Evolutionary conservation across 2,329 filamentous ascomycete genomes (phyloP).

Genomic region (Metarhizium humberi): DNA sequence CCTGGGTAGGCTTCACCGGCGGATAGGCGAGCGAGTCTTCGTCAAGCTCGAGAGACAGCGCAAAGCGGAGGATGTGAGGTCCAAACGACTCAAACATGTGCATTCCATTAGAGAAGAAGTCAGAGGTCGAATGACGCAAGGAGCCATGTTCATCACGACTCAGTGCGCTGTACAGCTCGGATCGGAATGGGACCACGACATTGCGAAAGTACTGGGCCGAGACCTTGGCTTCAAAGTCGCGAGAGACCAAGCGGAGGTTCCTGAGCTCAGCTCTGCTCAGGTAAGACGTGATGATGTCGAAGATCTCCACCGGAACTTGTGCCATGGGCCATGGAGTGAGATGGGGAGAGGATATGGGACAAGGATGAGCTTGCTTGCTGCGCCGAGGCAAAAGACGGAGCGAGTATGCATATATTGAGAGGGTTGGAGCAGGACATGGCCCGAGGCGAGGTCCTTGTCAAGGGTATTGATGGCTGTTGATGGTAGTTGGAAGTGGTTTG

Average conservation of each 20-base stretch:
- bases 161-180: conserved; percentile 45
- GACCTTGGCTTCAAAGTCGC: conserved; percentile 46
- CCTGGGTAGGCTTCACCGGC: conserved; percentile 45
- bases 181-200: conserved; percentile 56
- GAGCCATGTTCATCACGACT: conserved; percentile 12
- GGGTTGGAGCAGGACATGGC: not conserved
- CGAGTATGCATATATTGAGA: not conserved
- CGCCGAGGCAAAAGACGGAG: not conserved
- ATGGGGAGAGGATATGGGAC: not conserved
- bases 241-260: conserved; percentile 50
- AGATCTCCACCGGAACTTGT: conserved; percentile 51
- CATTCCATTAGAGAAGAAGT: conserved; percentile 39
- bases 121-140: conserved; percentile 9
- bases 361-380: not conserved
- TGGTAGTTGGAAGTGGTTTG: too few relatives aligned
- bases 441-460: not conserved
- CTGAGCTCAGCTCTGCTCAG: conserved; percentile 50
- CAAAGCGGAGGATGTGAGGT: conserved; percentile 51
- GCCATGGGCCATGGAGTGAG: conserved; percentile 20
- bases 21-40: conserved; percentile 40
- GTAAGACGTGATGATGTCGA: conserved; percentile 43
- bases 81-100: conserved; percentile 54
- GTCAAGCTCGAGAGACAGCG: conserved; percentile 59
- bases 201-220: conserved; percentile 51
- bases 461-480: too few relatives aligned